Base-by-base conservation (phyloP, 2,329 filamentous ascomycete species). In the Mycogone perniciosa region DNA sequence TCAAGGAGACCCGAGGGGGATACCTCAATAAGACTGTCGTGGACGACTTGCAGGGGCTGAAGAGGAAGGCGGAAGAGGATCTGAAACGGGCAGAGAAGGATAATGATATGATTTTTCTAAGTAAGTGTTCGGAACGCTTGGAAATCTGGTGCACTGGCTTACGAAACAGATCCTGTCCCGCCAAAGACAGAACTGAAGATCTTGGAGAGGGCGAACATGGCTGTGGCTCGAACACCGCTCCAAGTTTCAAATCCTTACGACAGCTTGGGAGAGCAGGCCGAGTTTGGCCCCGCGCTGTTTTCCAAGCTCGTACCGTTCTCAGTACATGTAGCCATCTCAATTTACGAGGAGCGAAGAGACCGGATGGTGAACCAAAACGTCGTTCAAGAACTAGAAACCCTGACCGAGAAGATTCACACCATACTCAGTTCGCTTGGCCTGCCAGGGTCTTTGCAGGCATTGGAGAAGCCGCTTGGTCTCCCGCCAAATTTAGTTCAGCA, bases 101-200 rank as follows among this genome's bases (percentile, higher is more conserved):
- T 64, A 99, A 99, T 58, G 92, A 99, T 65, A 76, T 95, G 60
- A 96, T 99, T 11, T 99, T 96, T 65, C 74, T 97, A 3, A 81
- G 85, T 85, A 71, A 58, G 79, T 68, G 3, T 5, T 4, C 13
- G 8, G 1, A 0, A 20, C 20, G 20, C 3, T 6, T 9, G n/a
- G n/a, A 30, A 1, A 6, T 2, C 7, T 26, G 29, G 20, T 38
- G 0, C 39, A 7, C 11, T 7, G 53, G 52, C 69, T 75, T 58
- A 74, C 59, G n/a, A 44, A 38, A 42, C 11, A 80, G 78, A 87
- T 46, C 79, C 86, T 1, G 89, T 97, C 1, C 89, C 92, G 3
- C 82, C 89, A 8, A 96, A 96, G 62, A 82, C 89, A 4, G 91
- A 96, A 62, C 77, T 99, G 41, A 90, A 86, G 66, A 81, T 85